These are phyloP conservation scores for Floccularia luteovirens DNA, from an alignment of 768 basidiomycete species.

Conservation along the genomic window DNA sequence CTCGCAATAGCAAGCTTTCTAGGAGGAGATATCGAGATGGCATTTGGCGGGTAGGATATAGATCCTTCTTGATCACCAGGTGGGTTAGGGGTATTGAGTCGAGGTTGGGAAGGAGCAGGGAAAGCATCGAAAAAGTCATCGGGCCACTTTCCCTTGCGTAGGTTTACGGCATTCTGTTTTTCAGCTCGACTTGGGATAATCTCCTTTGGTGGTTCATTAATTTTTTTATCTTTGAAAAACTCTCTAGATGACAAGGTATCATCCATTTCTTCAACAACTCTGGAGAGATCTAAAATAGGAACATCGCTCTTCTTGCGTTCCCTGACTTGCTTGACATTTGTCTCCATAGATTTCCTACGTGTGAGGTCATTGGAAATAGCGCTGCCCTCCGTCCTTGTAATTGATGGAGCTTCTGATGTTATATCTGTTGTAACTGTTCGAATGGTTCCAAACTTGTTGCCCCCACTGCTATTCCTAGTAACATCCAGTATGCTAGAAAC, in stretches of 20 bases:
- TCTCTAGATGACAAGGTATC: constrained; percentile 36
- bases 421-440: constrained; percentile 78
- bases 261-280: constrained; percentile 70
- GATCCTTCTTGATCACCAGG: constrained; percentile 15
- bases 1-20: constrained; percentile 48
- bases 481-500: constrained; percentile 59
- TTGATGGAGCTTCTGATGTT: constrained; percentile 66
- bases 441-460: constrained; percentile 70
- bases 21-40: constrained; percentile 35
- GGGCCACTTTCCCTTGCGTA: constrained; percentile 79
- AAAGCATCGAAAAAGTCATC: constrained; percentile 71
- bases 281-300: constrained; percentile 49
- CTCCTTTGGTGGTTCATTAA: constrained; percentile 13
- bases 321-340: constrained; percentile 20
- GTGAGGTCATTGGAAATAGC: constrained; percentile 42
- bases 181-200: constrained; percentile 17
- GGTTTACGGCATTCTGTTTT: constrained; percentile 37
- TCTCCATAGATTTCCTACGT: constrained; percentile 19
- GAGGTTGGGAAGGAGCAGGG: constrained; percentile 23
- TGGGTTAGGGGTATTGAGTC: constrained; percentile 10
- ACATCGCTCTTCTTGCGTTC: constrained; percentile 64
- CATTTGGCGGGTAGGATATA: constrained; percentile 12
- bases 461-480: constrained; percentile 24
- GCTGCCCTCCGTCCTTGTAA: constrained; percentile 59
- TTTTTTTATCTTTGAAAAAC: constrained; percentile 9